phyloP scores from a whole-genome alignment of 2,329 filamentous ascomycete genomes.

The Arthrobotrys megalospora region DNA sequence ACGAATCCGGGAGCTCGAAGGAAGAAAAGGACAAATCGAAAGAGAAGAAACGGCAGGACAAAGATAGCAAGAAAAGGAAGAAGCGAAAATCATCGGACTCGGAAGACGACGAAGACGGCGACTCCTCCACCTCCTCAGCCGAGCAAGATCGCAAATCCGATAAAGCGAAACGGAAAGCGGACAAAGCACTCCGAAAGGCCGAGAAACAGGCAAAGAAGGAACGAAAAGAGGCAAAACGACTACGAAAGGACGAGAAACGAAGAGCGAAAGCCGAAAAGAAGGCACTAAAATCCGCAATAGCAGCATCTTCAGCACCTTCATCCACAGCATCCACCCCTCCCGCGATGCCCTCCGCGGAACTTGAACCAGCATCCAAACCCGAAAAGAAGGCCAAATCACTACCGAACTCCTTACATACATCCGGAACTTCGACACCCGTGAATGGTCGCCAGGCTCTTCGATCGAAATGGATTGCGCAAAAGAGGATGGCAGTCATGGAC shows the following conservation, averaged over 20 bases:
- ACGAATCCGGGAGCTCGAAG: constrained; percentile 62
- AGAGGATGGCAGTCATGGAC: constrained; percentile 86
- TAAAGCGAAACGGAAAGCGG: constrained; percentile 71
- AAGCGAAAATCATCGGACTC: constrained; percentile 64
- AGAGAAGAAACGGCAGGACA: constrained; percentile 63
- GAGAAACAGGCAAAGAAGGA: constrained; percentile 69
- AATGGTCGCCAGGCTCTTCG: constrained; percentile 80
- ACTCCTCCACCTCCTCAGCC: constrained; percentile 66
- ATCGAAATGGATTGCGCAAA: constrained; percentile 88
- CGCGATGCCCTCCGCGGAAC: constrained; percentile 65
- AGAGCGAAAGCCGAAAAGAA: constrained; percentile 60
- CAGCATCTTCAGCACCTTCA: constrained; percentile 64
- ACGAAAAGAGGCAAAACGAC: constrained; percentile 65
- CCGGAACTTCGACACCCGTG: constrained; percentile 70
- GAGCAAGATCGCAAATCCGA: constrained; percentile 66
- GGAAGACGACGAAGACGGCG: constrained; percentile 65
- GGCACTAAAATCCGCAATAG: constrained; percentile 48
- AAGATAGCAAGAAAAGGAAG: constrained; percentile 56
- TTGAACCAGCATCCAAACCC: constrained; percentile 3
- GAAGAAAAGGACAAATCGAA: constrained; percentile 64
- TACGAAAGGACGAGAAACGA: constrained; percentile 62
- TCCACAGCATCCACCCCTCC: constrained; percentile 64
- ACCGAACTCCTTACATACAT: constrained; percentile 64
- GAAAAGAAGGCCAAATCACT: constrained; percentile 47
- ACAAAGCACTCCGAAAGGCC: constrained; percentile 69